These are phyloP conservation scores for Ceratocystis alfenasii DNA, from an alignment of 2,329 filamentous ascomycete species.

Conservation along the genomic window DNA sequence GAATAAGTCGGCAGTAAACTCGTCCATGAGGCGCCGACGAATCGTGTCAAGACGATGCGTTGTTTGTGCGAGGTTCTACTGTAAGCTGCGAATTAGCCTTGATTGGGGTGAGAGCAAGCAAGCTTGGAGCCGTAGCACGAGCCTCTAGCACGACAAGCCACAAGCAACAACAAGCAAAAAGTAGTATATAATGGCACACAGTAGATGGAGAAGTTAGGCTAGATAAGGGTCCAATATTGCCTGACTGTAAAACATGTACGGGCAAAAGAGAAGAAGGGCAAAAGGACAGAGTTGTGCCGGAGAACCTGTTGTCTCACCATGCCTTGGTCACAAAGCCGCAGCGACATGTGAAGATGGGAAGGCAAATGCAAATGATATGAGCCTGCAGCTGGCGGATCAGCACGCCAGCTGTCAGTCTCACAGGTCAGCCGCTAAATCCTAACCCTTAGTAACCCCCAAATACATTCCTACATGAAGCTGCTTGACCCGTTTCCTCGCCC, in stretches of 20 bases:
- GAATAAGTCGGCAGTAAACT: constrained; percentile 32
- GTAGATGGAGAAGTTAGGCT: too few species aligned
- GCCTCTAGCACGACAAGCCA: background rate
- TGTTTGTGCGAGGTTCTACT: constrained; percentile 12
- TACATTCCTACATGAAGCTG: too few species aligned
- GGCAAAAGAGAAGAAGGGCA: background rate
- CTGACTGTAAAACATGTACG: too few species aligned
- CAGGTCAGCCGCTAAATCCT: background rate
- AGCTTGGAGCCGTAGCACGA: background rate
- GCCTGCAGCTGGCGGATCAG: background rate
- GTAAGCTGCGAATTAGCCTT: background rate
- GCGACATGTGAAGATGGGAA: background rate
- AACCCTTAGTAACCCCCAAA: background rate
- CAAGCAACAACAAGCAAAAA: background rate
- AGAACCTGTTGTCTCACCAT: background rate
- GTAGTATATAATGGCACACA: too few species aligned
- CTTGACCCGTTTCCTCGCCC: background rate
- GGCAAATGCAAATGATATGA: background rate
- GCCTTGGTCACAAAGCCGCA: background rate
- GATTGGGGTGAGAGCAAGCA: background rate
- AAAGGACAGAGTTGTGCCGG: background rate
- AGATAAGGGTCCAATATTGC: too few species aligned
- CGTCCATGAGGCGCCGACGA: constrained; percentile 30
- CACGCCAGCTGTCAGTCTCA: background rate
- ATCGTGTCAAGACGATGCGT: constrained; percentile 5